Evolutionary conservation across 129 eudicot species (phyloP), one percentile per base, ranked within the genome.

Genomic region (Dittrichia graveolens): DNA sequence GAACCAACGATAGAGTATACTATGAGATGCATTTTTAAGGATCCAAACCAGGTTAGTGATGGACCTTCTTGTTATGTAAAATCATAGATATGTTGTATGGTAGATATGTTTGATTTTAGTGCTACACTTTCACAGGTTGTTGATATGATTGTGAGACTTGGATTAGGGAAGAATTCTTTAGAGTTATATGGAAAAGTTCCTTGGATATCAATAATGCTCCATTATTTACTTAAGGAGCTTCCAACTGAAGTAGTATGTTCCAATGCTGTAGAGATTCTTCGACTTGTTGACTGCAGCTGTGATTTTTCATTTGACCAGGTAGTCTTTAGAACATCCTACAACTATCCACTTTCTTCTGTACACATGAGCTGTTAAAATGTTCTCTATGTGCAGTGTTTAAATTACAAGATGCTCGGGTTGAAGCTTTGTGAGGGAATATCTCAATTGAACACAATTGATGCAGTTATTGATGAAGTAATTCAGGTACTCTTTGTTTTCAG

Each of bases 1-100:
- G 95, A 91, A 77, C 97, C 97, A 50, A 68, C 90, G 39, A 80
- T 91, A n/a, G 97, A 91, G 84, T 91, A 88, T 75, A 71, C 84
- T 37, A 78, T 84, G 77, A 84, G 78, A 80, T 79, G 83, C 77
- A 53, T 88, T 63, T 80, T 86, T 72, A 84, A 81, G 83, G 88
- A 79, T 65, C 75, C 85, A 19, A 71, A 79, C 48, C 79, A 84
- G 88, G 97, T 91, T 56, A 61, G 83, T 53, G 12, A 66, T 40
- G 63, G 64, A 63, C 64, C 34, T 62, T 38, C 24, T 24, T 35
- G 15, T 39, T 35, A 19, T 61, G 61, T 16, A 64, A 49, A 46
- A 31, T 46, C 31, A 2, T 12, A 6, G 11, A 64, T 49, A 31
- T 48, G 12, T 39, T 54, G 65, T 24, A 24, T 24, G 31, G 31